Base-by-base conservation (phyloP, 345 rosid species). In the Erucastrum elatum region DNA sequence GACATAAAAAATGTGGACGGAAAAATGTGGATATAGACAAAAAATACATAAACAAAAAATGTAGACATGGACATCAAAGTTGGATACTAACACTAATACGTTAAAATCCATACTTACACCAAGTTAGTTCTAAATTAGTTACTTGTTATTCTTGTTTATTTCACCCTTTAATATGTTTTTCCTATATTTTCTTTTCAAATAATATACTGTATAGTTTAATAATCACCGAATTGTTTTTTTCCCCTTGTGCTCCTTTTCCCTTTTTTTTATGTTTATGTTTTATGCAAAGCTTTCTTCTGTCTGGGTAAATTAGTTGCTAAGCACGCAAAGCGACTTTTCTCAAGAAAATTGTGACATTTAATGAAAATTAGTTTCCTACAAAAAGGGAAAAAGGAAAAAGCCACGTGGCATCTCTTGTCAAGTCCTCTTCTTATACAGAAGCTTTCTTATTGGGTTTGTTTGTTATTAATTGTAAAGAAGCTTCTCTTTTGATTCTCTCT, bases 401-500 rank as follows among this genome's bases (percentile, higher is more conserved):
- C 72, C 82, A 79, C 77, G 76, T 73, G 74, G 17, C 69, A 2
- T 64, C 21, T 62, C 75, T 39, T 58, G 68, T 74, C 46, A 15
- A 51, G 30, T 64, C 46, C 34, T 29, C 73, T 68, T 77, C 67
- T 46, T 51, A 75, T 60, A 64, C 25, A 13, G 17, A 53, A 63
- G 34, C 71, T 21, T 21, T 21, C 21, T 21, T 21, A 21, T 21
- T 5, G 56, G 7, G 56, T 5, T n/a, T 15, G 71, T 3, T 78
- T 4, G 74, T 72, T 60, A 66, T 62, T 59, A 61, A 33, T 63
- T 71, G 37, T 26, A 75, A 46, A 69, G 79, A 80, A 80, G 72
- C 82, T 82, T 84, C 84, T 15, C 77, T 77, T 70, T 77, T 33
- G 53, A 64, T 62, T 12, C 34, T 29, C 46, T 66, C 17, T 37